phyloP scores from a whole-genome alignment of 805 yeast species.

The Saturnispora quitensis region DNA sequence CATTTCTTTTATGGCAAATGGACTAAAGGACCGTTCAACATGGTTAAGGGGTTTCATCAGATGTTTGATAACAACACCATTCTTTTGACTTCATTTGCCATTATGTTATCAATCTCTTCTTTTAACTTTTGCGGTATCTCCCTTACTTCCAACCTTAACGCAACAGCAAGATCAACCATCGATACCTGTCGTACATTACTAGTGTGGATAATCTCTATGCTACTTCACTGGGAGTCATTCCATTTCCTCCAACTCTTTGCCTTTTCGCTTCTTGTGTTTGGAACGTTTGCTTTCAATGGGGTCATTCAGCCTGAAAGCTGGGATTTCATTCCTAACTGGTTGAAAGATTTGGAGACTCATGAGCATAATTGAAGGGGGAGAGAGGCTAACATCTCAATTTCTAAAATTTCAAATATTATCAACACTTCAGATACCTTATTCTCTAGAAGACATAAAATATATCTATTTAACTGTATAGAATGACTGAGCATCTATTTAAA shows the following conservation, averaged over 20 bases:
- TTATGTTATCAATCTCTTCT: conserved; percentile 62
- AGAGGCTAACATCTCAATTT: neutral
- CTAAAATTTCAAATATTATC: neutral
- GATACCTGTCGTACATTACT: conserved; percentile 69
- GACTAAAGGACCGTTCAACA: conserved; percentile 43
- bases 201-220: conserved; percentile 65
- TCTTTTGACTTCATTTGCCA: conserved; percentile 45
- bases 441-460: neutral
- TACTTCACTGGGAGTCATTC: conserved; percentile 70
- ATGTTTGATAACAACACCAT: conserved; percentile 36
- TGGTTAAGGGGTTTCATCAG: conserved; percentile 40
- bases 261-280: conserved; percentile 53
- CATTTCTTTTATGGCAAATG: conserved; percentile 32
- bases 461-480: conserved; percentile 3
- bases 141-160: conserved; percentile 54
- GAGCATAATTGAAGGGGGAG: conserved; percentile 1
- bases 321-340: conserved; percentile 38
- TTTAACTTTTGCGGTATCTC: conserved; percentile 71
- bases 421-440: neutral
- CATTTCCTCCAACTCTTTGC: conserved; percentile 54
- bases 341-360: conserved; percentile 25
- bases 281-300: conserved; percentile 68
- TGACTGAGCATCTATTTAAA: conserved; percentile 48
- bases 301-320: conserved; percentile 46
- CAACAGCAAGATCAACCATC: conserved; percentile 71